A percentile compares a stretch with the other conserved stretches of the same genome.
These are phyloP conservation scores for Yarrowia bubula DNA, from an alignment of 805 yeast species.

Conservation along the genomic window DNA sequence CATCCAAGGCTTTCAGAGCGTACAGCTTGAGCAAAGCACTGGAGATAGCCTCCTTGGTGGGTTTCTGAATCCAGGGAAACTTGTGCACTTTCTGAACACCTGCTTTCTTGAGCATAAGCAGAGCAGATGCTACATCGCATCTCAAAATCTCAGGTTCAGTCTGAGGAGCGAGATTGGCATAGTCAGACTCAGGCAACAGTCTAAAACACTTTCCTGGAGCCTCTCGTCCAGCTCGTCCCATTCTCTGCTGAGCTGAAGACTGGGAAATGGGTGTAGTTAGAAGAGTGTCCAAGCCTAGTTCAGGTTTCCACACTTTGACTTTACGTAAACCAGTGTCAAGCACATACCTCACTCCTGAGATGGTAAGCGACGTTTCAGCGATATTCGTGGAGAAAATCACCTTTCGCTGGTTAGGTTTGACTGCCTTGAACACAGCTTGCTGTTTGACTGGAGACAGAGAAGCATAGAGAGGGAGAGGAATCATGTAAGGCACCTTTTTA, in stretches of 20 bases:
- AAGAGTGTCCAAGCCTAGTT: slow-evolving; percentile 86
- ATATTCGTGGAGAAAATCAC: slow-evolving; percentile 90
- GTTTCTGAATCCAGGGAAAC: slow-evolving; percentile 93
- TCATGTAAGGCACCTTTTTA: slow-evolving; percentile 68
- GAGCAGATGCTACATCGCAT: slow-evolving; percentile 80
- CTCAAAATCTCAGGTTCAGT: slow-evolving; percentile 93
- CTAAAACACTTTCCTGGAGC: slow-evolving; percentile 85
- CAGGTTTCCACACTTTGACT: slow-evolving; percentile 93
- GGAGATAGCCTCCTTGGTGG: slow-evolving; percentile 72
- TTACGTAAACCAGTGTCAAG: slow-evolving; percentile 90
- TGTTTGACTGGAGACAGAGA: slow-evolving; percentile 87
- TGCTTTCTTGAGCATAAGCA: slow-evolving; percentile 75
- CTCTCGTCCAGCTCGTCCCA: slow-evolving; percentile 99
- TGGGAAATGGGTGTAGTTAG: slow-evolving; percentile 89
- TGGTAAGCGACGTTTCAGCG: slow-evolving; percentile 97
- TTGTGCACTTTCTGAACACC: slow-evolving; percentile 74
- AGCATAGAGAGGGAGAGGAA: slow-evolving; percentile 86
- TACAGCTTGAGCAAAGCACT: slow-evolving; percentile 77
- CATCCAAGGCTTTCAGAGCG: slow-evolving; percentile 74
- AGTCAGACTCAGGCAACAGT: slow-evolving; percentile 74
- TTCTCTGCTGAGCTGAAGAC: slow-evolving; percentile 91
- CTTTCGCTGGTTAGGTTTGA: slow-evolving; percentile 69
- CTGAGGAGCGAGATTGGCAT: slow-evolving; percentile 56
- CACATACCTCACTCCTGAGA: slow-evolving; percentile 90
- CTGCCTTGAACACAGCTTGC: slow-evolving; percentile 67